Conservation (phyloP, 2,329 filamentous ascomycete genomes). For the Endothia cerciana region DNA sequence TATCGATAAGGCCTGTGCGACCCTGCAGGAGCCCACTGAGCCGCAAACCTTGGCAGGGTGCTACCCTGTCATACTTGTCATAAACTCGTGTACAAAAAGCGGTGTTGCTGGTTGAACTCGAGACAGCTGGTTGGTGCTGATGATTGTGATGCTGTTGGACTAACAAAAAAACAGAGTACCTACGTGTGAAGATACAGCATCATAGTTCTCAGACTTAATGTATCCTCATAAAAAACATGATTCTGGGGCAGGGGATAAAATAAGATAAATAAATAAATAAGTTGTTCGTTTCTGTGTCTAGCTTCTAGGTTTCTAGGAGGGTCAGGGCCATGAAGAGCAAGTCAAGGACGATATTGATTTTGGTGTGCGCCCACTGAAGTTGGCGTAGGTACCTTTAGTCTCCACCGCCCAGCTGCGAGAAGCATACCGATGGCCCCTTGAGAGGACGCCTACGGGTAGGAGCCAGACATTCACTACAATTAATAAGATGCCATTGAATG, state of each 20-base stretch:
- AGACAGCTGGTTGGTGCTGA: conserved; percentile 7
- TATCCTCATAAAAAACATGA: background rate
- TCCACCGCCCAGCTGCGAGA: too few relatives aligned
- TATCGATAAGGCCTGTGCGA: conserved; percentile 8
- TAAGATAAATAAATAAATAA: too few relatives aligned
- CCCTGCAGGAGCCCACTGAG: conserved; percentile 1
- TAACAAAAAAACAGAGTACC: background rate
- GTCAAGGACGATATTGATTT: conserved; percentile 2
- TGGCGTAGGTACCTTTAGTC: background rate
- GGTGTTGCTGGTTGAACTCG: too few relatives aligned
- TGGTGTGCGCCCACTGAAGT: conserved; percentile 3
- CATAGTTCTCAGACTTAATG: background rate
- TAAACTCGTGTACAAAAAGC: too few relatives aligned
- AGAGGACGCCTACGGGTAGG: too few relatives aligned
- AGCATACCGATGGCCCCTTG: too few relatives aligned
- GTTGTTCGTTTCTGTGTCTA: background rate
- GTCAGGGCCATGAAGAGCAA: background rate
- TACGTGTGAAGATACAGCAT: background rate
- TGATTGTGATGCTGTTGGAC: conserved; percentile 9
- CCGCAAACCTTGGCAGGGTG: background rate
- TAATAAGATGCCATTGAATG: too few relatives aligned
- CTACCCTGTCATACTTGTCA: too few relatives aligned
- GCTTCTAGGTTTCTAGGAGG: conserved; percentile 12
- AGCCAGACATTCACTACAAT: too few relatives aligned
- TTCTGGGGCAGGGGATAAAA: background rate